Evolutionary conservation across 352 stramenopile genomes (phyloP).

Genomic region (Pythium periplocum): DNA sequence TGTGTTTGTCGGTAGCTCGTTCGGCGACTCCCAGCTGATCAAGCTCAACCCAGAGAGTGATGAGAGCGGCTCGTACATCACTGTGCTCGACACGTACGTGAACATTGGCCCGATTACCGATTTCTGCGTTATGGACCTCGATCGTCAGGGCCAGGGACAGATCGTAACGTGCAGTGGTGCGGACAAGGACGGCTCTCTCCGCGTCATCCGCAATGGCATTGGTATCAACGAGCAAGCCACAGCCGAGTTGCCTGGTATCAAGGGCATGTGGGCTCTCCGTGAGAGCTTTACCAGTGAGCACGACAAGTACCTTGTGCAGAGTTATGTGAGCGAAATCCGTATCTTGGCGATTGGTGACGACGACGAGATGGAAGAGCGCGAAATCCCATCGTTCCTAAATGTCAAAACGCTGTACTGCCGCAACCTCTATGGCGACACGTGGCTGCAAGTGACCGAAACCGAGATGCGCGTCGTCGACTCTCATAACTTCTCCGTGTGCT

Average conservation of each 20-base stretch:
- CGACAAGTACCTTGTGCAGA: constrained; percentile 95
- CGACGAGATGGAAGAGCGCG: constrained; percentile 90
- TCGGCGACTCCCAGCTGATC: constrained; percentile 95
- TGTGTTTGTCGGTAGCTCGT: constrained; percentile 93
- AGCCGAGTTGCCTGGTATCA: constrained; percentile 96
- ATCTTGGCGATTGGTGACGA: constrained; percentile 90
- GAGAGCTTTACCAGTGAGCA: constrained; percentile 78
- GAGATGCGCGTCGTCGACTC: constrained; percentile 88
- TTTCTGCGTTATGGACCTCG: constrained; percentile 96
- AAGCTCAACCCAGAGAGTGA: constrained; percentile 85
- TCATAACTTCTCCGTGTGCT: constrained; percentile 46
- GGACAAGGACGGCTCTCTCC: constrained; percentile 93
- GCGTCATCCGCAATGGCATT: constrained; percentile 98
- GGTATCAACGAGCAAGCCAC: constrained; percentile 95
- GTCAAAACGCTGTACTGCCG: constrained; percentile 91
- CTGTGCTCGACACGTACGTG: constrained; percentile 95
- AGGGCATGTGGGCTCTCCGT: constrained; percentile 96
- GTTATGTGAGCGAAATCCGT: constrained; percentile 94
- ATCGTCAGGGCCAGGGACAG: constrained; percentile 92
- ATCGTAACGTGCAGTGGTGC: constrained; percentile 96
- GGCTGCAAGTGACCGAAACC: constrained; percentile 93
- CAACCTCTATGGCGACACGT: constrained; percentile 86
- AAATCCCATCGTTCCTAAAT: constrained; percentile 84
- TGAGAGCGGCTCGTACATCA: constrained; percentile 84
- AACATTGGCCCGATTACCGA: constrained; percentile 98